Evolutionary conservation across 2,329 filamentous ascomycete species (phyloP).

Genomic region (Trichocomaceae sp.): DNA sequence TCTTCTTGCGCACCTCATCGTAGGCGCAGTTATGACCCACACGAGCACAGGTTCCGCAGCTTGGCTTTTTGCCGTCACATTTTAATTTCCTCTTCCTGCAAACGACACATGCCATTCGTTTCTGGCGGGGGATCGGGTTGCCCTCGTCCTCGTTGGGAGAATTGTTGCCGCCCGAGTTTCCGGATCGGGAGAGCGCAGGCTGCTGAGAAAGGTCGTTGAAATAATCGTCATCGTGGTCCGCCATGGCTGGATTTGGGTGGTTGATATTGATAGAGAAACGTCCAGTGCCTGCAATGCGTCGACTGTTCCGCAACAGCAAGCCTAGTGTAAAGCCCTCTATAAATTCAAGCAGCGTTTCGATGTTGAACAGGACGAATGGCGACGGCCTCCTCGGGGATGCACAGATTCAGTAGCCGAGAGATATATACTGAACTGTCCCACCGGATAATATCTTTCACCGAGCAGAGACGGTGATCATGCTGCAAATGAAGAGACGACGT

Average conservation of each 20-base stretch:
- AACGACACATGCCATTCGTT: slow-evolving; percentile 89
- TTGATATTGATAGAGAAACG: not conserved
- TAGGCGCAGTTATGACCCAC: slow-evolving; percentile 82
- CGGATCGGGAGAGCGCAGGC: slow-evolving; percentile 23
- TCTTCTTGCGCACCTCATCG: slow-evolving; percentile 88
- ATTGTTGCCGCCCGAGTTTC: slow-evolving; percentile 5
- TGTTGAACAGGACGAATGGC: not conserved
- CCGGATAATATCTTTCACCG: not conserved
- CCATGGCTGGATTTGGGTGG: not conserved
- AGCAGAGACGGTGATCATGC: not conserved
- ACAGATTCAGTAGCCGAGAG: not conserved
- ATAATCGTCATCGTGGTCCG: slow-evolving; percentile 38
- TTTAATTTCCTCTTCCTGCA: slow-evolving; percentile 88
- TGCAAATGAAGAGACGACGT: not conserved
- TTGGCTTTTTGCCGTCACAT: slow-evolving; percentile 78
- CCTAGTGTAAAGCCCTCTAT: not conserved
- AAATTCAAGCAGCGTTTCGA: not conserved
- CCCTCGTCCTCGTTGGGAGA: slow-evolving; percentile 28
- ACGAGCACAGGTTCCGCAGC: slow-evolving; percentile 82
- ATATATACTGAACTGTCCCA: not conserved
- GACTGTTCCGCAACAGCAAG: not conserved
- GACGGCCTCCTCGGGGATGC: not conserved
- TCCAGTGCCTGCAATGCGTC: not conserved
- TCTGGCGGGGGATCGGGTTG: slow-evolving; percentile 68
- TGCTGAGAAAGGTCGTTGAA: slow-evolving; percentile 53